Evolutionary conservation across 2,329 filamentous ascomycete genomes (phyloP).

Genomic region (Cordyceps farinosa): DNA sequence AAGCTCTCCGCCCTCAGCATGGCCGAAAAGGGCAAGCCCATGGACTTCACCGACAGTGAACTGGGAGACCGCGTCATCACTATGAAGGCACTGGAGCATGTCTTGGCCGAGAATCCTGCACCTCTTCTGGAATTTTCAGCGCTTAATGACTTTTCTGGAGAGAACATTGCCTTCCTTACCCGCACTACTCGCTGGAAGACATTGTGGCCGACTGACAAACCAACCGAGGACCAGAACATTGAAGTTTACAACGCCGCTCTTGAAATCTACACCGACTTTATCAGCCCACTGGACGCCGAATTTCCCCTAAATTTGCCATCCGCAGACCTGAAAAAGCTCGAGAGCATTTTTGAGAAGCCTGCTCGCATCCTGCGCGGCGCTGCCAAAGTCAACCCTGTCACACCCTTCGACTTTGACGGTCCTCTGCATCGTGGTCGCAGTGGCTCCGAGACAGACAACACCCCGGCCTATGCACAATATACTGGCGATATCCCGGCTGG

Average conservation of each 20-base stretch:
- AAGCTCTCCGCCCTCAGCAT: slow-evolving; percentile 22
- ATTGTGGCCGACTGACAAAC: background rate
- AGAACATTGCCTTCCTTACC: slow-evolving; percentile 55
- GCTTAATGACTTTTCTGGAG: slow-evolving; percentile 53
- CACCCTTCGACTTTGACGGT: slow-evolving; percentile 21
- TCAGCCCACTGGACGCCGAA: slow-evolving; percentile 44
- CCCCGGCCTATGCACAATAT: background rate
- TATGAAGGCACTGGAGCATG: slow-evolving; percentile 50
- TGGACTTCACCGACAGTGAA: slow-evolving; percentile 23
- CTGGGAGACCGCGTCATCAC: slow-evolving; percentile 44
- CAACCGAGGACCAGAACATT: background rate
- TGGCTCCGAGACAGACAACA: slow-evolving; percentile 4
- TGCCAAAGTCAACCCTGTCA: slow-evolving; percentile 23
- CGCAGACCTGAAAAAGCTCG: slow-evolving; percentile 38
- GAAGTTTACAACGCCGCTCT: slow-evolving; percentile 42
- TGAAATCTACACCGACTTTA: slow-evolving; percentile 46
- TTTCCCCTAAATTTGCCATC: slow-evolving; percentile 52
- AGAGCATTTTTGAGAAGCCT: slow-evolving; percentile 40
- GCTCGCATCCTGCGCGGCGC: slow-evolving; percentile 33
- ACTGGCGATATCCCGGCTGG: slow-evolving; percentile 9
- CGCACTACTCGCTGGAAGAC: slow-evolving; percentile 44
- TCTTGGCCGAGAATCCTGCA: slow-evolving; percentile 42
- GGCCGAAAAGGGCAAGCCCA: slow-evolving; percentile 32
- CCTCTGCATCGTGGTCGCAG: background rate
- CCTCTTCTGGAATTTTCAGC: slow-evolving; percentile 51